These are phyloP conservation scores for Jatropha multifida DNA, from an alignment of 441 rosid species.

Conservation along the genomic window DNA sequence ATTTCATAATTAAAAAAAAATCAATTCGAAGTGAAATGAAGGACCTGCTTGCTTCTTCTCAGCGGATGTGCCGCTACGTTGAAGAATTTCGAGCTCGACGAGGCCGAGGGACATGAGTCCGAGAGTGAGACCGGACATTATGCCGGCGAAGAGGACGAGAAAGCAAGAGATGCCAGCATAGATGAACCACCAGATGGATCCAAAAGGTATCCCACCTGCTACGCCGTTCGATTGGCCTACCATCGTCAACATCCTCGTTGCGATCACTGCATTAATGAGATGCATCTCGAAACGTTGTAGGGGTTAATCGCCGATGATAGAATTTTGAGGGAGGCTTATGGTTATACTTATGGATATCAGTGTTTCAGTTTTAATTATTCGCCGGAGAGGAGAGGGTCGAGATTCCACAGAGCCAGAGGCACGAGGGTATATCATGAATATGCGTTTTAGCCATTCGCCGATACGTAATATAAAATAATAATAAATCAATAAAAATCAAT, in stretches of 20 bases:
- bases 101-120: constrained; percentile 87
- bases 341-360: not conserved
- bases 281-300: constrained; percentile 35
- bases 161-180: constrained; percentile 74
- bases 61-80: constrained; percentile 64
- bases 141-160: constrained; percentile 84
- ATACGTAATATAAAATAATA: not conserved
- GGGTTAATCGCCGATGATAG: not conserved
- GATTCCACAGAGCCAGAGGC: no score
- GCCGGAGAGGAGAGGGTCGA: no score
- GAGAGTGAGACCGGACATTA: constrained; percentile 83
- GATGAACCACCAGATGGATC: constrained; percentile 58
- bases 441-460: not conserved
- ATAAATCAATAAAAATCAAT: not conserved
- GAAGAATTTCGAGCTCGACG: constrained; percentile 84
- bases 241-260: constrained; percentile 50
- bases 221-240: constrained; percentile 31
- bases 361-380: no score
- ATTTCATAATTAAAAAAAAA: not conserved
- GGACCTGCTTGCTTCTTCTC: constrained; percentile 83
- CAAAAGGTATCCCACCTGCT: constrained; percentile 43
- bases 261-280: constrained; percentile 53
- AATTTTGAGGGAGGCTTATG: not conserved
- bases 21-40: not conserved
- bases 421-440: no score